These are phyloP conservation scores for Sedum album DNA, from an alignment of 164 flowering plant genomes.

Conservation along the genomic window DNA sequence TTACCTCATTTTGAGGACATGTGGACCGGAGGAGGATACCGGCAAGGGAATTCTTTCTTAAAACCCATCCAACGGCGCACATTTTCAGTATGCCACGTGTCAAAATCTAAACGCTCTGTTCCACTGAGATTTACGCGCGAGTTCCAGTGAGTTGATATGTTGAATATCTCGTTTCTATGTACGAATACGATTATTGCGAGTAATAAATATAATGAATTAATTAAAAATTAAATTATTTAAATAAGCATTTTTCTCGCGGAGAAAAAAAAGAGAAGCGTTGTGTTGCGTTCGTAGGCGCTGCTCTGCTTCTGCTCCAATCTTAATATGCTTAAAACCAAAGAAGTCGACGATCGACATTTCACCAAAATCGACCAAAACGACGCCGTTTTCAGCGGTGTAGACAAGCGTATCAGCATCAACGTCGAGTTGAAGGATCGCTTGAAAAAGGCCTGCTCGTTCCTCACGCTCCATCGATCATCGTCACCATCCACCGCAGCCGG, in stretches of 20 bases:
- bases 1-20: too few relatives aligned
- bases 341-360: constrained; percentile 4
- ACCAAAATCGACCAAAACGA: background rate
- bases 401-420: background rate
- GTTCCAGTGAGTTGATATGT: too few relatives aligned
- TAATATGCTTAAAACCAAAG: background rate
- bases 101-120: too few relatives aligned
- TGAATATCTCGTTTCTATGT: too few relatives aligned
- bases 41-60: too few relatives aligned
- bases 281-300: background rate
- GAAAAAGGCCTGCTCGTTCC: background rate
- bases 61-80: too few relatives aligned
- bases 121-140: too few relatives aligned
- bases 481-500: background rate
- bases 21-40: too few relatives aligned
- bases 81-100: too few relatives aligned
- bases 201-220: background rate
- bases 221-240: background rate
- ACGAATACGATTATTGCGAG: too few relatives aligned
- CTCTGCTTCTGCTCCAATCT: background rate
- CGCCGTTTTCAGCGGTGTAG: background rate
- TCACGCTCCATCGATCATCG: background rate
- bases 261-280: constrained; percentile 1
- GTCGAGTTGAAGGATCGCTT: background rate
- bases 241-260: background rate